Conservation (phyloP, 2,329 filamentous ascomycete species). For the Penicillium sp. region DNA sequence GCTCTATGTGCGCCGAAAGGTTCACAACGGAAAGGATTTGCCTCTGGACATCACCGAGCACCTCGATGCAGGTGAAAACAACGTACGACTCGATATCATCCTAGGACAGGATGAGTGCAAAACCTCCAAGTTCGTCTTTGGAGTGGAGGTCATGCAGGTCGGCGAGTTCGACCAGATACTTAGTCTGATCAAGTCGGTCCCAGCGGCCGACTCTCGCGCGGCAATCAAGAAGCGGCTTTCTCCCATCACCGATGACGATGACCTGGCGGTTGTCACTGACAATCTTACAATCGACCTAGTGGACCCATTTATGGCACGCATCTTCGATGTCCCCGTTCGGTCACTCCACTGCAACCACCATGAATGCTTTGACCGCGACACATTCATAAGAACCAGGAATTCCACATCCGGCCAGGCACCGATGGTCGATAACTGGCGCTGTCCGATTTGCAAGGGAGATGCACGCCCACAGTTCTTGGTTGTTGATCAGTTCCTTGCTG, state of each 20-base stretch:
- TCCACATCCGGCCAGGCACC: constrained; percentile 46
- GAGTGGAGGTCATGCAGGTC: constrained; percentile 68
- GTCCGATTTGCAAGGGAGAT: constrained; percentile 77
- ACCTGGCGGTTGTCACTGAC: constrained; percentile 59
- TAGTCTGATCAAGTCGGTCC: constrained; percentile 41
- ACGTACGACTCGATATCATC: constrained; percentile 55
- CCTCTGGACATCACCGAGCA: constrained; percentile 70
- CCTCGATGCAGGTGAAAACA: constrained; percentile 62
- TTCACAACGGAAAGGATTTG: constrained; percentile 72
- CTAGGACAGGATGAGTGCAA: constrained; percentile 38
- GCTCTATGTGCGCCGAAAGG: constrained; percentile 62
- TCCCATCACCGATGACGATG: constrained; percentile 54
- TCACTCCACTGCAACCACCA: constrained; percentile 69
- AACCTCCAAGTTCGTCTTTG: constrained; percentile 57
- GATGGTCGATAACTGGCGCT: constrained; percentile 67
- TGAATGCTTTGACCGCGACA: constrained; percentile 88
- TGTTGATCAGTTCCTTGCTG: constrained; percentile 70
- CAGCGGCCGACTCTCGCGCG: constrained; percentile 53
- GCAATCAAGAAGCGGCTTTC: constrained; percentile 57
- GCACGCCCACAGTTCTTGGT: constrained; percentile 70
- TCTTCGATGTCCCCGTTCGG: constrained; percentile 72
- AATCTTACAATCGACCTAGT: constrained; percentile 62
- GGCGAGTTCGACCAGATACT: constrained; percentile 44
- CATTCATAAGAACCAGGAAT: constrained; percentile 68
- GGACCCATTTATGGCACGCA: constrained; percentile 64